These are phyloP conservation scores for Cardamine chenopodiifolia DNA, from an alignment of 345 rosid species.

Conservation along the genomic window DNA sequence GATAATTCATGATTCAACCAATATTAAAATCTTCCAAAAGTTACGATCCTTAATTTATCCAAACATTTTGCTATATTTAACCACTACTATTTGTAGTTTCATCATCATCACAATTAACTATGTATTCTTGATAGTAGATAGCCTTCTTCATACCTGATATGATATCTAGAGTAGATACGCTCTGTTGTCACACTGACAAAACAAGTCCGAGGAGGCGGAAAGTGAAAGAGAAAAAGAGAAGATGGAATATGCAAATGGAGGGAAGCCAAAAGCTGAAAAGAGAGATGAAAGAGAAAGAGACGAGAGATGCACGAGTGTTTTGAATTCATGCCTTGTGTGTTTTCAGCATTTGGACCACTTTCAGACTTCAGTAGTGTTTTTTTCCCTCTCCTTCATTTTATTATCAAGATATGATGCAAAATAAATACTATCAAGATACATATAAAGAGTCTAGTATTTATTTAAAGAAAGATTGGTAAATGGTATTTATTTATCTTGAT, in stretches of 20 bases:
- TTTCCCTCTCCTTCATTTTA: background rate
- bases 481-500: too few species aligned
- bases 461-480: too few species aligned
- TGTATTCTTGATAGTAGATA: background rate
- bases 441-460: background rate
- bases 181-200: slow-evolving; percentile 14
- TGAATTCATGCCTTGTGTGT: slow-evolving; percentile 38
- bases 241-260: slow-evolving; percentile 21
- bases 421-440: background rate
- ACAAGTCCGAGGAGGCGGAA: slow-evolving; percentile 35
- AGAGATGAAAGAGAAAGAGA: slow-evolving; percentile 35
- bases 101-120: background rate
- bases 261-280: slow-evolving; percentile 31
- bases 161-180: slow-evolving; percentile 3
- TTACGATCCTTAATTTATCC: background rate
- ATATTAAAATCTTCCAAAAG: background rate
- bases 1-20: background rate
- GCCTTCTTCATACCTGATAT: background rate
- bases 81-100: background rate
- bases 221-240: background rate
- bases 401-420: background rate
- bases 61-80: background rate
- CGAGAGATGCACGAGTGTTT: slow-evolving; percentile 44
- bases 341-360: slow-evolving; percentile 42
- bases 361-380: background rate